phyloP scores from a whole-genome alignment of 805 yeast species.

The Barnettozyma vustinii region DNA sequence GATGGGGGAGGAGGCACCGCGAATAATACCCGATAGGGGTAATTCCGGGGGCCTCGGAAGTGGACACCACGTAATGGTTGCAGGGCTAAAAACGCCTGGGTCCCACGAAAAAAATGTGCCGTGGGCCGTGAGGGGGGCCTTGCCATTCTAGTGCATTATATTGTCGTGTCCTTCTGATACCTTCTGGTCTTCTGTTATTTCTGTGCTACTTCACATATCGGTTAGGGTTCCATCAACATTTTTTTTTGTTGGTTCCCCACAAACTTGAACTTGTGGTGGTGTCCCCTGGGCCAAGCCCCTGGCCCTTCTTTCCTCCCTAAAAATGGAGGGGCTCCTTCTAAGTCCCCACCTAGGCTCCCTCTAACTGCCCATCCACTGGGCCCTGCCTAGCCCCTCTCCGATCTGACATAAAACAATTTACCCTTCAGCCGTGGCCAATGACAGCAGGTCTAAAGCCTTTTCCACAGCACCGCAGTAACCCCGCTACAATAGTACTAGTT shows the following conservation, averaged over 20 bases:
- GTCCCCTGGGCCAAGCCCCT: not conserved
- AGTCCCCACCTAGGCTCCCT: not conserved
- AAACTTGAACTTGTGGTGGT: not conserved
- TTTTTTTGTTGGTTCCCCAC: not conserved
- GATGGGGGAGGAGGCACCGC: not conserved
- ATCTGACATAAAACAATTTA: not conserved
- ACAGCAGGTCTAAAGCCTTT: not conserved
- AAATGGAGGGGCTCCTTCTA: not conserved
- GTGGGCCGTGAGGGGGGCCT: not conserved
- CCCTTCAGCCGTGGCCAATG: constrained; percentile 1
- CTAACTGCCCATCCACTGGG: no score
- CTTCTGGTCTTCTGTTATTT: not conserved
- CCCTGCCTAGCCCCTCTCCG: not conserved
- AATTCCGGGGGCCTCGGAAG: constrained; percentile 2
- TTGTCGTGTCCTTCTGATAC: not conserved
- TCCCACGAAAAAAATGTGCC: not conserved
- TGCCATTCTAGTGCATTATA: not conserved
- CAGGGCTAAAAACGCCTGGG: not conserved
- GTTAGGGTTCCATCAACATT: not conserved
- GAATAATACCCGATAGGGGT: not conserved
- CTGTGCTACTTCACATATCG: not conserved
- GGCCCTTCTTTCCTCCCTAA: not conserved
- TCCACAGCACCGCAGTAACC: not conserved
- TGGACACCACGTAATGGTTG: not conserved
- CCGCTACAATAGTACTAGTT: not conserved